Evolutionary conservation across 1,284 basidiomycete genomes (phyloP).

Genomic region (Peniophora sp.): DNA sequence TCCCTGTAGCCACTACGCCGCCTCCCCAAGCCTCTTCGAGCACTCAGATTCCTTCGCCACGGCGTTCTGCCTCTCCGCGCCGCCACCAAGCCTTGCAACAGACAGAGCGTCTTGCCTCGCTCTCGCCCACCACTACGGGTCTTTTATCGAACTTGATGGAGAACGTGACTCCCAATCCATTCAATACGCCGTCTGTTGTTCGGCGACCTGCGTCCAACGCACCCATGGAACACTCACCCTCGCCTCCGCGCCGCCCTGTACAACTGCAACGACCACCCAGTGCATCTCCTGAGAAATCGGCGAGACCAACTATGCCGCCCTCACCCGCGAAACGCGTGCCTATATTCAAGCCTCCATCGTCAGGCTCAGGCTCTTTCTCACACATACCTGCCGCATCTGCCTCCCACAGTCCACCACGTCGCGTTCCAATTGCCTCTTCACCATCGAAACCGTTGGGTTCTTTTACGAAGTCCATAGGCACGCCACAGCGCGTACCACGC

Average conservation of each 20-base stretch:
- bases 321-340: constrained; percentile 45
- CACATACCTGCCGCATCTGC: constrained; percentile 8
- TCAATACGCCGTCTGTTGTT: too few species aligned
- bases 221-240: background rate
- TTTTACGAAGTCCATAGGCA: constrained; percentile 16
- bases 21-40: too few species aligned
- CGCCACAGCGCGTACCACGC: constrained; percentile 6
- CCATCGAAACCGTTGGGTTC: constrained; percentile 27
- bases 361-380: constrained; percentile 9
- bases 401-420: constrained; percentile 12
- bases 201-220: too few species aligned
- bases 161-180: too few species aligned
- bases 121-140: too few species aligned
- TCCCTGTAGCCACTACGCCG: too few species aligned
- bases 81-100: too few species aligned
- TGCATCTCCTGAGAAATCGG: constrained; percentile 1
- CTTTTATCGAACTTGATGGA: too few species aligned
- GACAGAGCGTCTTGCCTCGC: too few species aligned
- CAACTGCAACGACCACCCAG: constrained; percentile 6
- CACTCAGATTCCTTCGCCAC: too few species aligned
- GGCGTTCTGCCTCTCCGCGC: too few species aligned
- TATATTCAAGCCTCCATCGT: constrained; percentile 20
- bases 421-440: constrained; percentile 11
- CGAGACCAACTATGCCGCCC: background rate
- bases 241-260: constrained; percentile 2